Base-by-base conservation (phyloP, 116 monocot species). In the Iris pallida region DNA sequence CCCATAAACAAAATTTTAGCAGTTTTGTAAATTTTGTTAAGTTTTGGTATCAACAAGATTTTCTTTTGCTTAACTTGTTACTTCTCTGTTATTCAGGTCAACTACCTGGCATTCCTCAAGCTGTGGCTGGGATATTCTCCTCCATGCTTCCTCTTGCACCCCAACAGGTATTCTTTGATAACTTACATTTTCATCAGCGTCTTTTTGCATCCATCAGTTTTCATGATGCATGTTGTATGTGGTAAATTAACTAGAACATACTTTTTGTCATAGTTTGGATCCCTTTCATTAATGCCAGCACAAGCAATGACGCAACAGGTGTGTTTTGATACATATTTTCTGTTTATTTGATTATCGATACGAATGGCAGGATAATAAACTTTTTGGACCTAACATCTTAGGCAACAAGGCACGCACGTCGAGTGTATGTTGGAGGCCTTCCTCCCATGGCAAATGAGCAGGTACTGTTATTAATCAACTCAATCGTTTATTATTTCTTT, bases 261-360 rank as follows among this genome's bases (percentile, higher is more conserved):
- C 52, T 14, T 13, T 4, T 1, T 65, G 20, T 52, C 20, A 9
- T 66, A 78, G 80, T 59, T 80, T 65, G 77, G 73, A 30, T 59
- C 65, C 47, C 18, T 82, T 47, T 71, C 82, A 73, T 10, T 86
- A 47, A 82, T 85, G 74, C 80, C 82, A 57, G 82, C 73, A 16
- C 89, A 85, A 72, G 77, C 85, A 53, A 85, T 89, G 80, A 89
- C 85, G 20, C 89, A 85, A 45, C 89, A 89, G 86, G 86, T 86
- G 67, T 47, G 57, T 64, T 60, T 49, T 10, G 19, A 43, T n/a
- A 47, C 20, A 40, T 65, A 3, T 44, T 53, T 7, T 45, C 7
- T 3, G 1, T 40, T 55, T 48, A 18, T 47, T 19, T 69, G 8
- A 30, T 47, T 42, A 18, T 61, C 42, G 14, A 7, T 4, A 13